Base-by-base conservation (phyloP, 495 filamentous ascomycete genomes). In the Alectoria sarmentosa region DNA sequence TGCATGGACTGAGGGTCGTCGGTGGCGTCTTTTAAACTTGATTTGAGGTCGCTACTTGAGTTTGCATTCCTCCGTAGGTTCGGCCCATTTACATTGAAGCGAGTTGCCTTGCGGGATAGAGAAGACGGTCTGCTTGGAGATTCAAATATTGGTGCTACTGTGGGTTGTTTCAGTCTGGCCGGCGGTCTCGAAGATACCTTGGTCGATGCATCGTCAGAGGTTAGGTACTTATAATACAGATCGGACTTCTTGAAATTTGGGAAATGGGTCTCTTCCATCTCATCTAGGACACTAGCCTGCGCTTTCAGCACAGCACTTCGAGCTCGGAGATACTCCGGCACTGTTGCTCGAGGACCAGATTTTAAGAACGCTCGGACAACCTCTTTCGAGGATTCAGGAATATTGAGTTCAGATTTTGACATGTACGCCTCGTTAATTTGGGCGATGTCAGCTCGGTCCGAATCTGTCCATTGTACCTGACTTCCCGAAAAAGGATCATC, bases 391-490 rank as follows among this genome's bases (percentile, higher is more conserved):
- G 83, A 83, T 32, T 84, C 81, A 0, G 88, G 78, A 1, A 96
- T 86, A 65, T 89, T 90, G 19, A 98, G 78, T 72, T 96, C 92
- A 1, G 89, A 81, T 66, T 85, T 88, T 7, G 84, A 87, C 26
- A 99, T 80, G 74, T 98, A 99, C 0, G 86, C 88, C 65, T 94
- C 90, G 67, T 92, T 89, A 55, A 99, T 94, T 65, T 96, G 88
- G 13, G 86, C 87, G 65, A 99, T 79, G 69, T 98, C 94, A 41
- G 84, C 86, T 52, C 92, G 82, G 72, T 98, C 93, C 7, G 91
- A 86, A 21, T 92, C 83, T 14, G 85, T 89, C 93, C 93, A 98
- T 34, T 83, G 81, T 1, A 78, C 75, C 41, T 84, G 75, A n/a
- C 84, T 82, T 26, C 83, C 76, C 7, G 88, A 80, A 1, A 85